Evolutionary conservation across 495 filamentous ascomycete species (phyloP).

Genomic region (Oidiodendron maius): DNA sequence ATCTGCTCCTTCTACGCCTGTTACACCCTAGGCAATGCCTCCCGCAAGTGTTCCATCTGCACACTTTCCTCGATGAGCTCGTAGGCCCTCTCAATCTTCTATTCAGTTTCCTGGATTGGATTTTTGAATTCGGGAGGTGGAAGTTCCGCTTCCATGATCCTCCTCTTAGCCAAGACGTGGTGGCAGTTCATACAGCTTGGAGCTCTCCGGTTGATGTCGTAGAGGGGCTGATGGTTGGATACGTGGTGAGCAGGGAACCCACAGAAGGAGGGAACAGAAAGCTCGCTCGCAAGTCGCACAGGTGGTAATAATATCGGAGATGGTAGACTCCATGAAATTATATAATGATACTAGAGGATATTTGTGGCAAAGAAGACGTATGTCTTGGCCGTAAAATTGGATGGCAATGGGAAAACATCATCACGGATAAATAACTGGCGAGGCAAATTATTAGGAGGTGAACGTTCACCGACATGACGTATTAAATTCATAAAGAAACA

Average conservation of each 20-base stretch:
- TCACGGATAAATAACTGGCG: no score
- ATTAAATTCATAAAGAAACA: no score
- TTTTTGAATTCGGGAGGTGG: conserved; percentile 3
- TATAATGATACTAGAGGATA: no score
- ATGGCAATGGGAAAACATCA: no score
- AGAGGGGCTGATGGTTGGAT: conserved; percentile 8
- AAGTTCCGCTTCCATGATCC: conserved; percentile 3
- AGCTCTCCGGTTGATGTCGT: conserved; percentile 12
- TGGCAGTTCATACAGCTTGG: conserved; percentile 23
- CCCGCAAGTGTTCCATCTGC: conserved; percentile 1
- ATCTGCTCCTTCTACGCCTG: neutral
- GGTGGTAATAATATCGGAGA: no score
- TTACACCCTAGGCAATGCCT: conserved; percentile 1
- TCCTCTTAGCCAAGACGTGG: conserved; percentile 5
- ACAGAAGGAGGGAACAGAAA: conserved; percentile 25
- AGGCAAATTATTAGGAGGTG: no score
- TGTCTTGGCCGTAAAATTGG: no score
- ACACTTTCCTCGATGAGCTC: conserved; percentile 7
- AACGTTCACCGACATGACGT: no score
- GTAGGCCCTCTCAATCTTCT: conserved; percentile 4
- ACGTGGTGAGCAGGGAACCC: conserved; percentile 27
- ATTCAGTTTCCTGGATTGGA: conserved; percentile 4
- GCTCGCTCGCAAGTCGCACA: neutral
- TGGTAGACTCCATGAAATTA: no score
- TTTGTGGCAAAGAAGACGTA: neutral